Evolutionary conservation across 805 yeast species (phyloP), one percentile per base, ranked within the genome.

Genomic region (Teunomyces aglyptinius): DNA sequence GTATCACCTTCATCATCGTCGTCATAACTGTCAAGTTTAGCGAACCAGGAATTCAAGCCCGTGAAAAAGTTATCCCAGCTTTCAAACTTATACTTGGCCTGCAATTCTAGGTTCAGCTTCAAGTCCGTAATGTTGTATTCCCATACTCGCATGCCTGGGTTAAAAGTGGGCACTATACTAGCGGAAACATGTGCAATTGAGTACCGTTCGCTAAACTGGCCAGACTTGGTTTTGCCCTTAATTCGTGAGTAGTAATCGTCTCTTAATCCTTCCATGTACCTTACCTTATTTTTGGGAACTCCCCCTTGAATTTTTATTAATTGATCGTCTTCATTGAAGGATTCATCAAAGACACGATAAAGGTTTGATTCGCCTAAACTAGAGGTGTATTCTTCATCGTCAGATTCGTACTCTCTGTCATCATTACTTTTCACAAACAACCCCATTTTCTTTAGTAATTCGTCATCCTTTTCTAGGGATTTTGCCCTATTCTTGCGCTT

Each of bases 101-200:
- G 48, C 26, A 43, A 38, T 34, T 53, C 54, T 13, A 52, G 47
- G 15, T 51, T 54, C 31, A 58, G 56, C n/a, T 61, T 67, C 39
- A 86, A 59, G 1, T 74, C 84, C 0, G 88, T 77, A 31, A 79
- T 77, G 58, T 89, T 89, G 63, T 89, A 89, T 61, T 89, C 96
- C 94, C 95, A 89, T 2, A 89, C 82, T 52, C 96, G 73, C 50
- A 89, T 59, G 4, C 90, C 88, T 4, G 96, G 90, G 53, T 86
- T 87, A 66, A 83, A 89, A 0, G 95, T 89, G 3, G 96, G 96
- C 11, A 89, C 80, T 11, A 89, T 81, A 46, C 91, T 84, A 1
- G 90, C 82, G 2, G 83, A 75, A 12, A 89, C 80, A 57, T 82
- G 86, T 0, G 85, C 82, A 43, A 89, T 70, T 0, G 89, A 73